Evolutionary conservation across 108 stramenopile genomes (phyloP).

Genomic region (Nannochloropsis granulata): DNA sequence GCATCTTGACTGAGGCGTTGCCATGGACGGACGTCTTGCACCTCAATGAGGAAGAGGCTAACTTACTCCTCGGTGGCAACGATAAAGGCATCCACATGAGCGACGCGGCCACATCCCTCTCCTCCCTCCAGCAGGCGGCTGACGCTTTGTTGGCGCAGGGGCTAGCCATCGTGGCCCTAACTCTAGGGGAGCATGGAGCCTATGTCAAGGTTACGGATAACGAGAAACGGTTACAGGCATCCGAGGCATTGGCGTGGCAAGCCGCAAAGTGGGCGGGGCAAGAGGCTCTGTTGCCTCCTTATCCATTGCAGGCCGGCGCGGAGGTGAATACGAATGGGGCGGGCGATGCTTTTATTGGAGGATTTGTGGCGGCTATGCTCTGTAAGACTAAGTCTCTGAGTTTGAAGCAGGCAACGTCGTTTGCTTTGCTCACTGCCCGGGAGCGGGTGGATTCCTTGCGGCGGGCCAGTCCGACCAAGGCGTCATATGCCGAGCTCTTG

Average conservation of each 20-base stretch:
- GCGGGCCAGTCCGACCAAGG: not conserved
- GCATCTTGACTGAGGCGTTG: conserved; percentile 3
- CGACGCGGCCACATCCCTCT: not conserved
- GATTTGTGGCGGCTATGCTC: conserved; percentile 6
- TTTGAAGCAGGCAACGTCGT: not conserved
- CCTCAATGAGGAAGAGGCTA: conserved; percentile 26
- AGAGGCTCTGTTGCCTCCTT: conserved; percentile 3
- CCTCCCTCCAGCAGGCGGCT: conserved; percentile 1
- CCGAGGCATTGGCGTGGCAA: conserved; percentile 2
- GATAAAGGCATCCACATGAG: not conserved
- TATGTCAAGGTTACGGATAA: conserved; percentile 11
- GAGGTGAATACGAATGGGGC: conserved; percentile 26
- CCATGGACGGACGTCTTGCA: conserved; percentile 18
- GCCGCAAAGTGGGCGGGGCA: conserved; percentile 15
- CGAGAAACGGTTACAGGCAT: conserved; percentile 4
- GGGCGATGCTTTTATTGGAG: conserved; percentile 20
- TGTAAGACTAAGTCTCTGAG: not conserved
- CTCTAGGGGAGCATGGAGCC: conserved; percentile 15
- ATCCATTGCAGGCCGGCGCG: not conserved
- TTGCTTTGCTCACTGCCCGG: not conserved
- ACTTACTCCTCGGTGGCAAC: conserved; percentile 6
- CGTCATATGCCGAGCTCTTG: not conserved
- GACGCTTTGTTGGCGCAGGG: conserved; percentile 20
- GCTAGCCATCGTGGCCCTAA: conserved; percentile 18
- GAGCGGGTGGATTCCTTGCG: not conserved